These are phyloP conservation scores for Acanthamoeba culbertsoni DNA, from an alignment of 208 protist species.

Conservation along the genomic window DNA sequence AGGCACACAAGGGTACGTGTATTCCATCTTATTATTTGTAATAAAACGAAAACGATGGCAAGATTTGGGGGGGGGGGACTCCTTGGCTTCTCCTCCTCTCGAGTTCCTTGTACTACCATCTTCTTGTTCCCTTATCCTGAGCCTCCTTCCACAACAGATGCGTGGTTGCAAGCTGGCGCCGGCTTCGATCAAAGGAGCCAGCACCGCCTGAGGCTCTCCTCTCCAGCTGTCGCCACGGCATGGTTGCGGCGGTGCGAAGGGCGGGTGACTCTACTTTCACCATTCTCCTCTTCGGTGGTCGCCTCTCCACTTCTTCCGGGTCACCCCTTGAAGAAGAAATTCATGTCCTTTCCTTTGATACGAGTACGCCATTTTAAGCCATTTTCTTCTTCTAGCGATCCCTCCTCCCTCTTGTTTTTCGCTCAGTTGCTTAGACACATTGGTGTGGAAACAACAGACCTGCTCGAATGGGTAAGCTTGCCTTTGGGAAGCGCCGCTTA, in stretches of 20 bases:
- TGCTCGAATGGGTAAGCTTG: background rate
- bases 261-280: too few relatives aligned
- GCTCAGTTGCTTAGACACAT: background rate
- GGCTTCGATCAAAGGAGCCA: background rate
- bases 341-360: background rate
- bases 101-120: too few relatives aligned
- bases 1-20: too few relatives aligned
- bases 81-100: too few relatives aligned
- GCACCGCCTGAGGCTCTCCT: background rate
- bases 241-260: background rate
- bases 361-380: background rate
- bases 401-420: background rate
- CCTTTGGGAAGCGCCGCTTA: background rate
- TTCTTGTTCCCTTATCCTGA: too few relatives aligned
- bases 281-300: background rate
- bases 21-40: too few relatives aligned
- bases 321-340: too few relatives aligned
- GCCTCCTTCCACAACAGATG: too few relatives aligned
- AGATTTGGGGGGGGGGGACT: too few relatives aligned
- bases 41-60: too few relatives aligned
- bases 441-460: background rate
- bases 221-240: background rate
- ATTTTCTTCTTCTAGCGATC: background rate
- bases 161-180: background rate
- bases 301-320: background rate